Evolutionary conservation across 768 basidiomycete species (phyloP), one percentile per base, ranked within the genome.

Genomic region (Mycena pura): DNA sequence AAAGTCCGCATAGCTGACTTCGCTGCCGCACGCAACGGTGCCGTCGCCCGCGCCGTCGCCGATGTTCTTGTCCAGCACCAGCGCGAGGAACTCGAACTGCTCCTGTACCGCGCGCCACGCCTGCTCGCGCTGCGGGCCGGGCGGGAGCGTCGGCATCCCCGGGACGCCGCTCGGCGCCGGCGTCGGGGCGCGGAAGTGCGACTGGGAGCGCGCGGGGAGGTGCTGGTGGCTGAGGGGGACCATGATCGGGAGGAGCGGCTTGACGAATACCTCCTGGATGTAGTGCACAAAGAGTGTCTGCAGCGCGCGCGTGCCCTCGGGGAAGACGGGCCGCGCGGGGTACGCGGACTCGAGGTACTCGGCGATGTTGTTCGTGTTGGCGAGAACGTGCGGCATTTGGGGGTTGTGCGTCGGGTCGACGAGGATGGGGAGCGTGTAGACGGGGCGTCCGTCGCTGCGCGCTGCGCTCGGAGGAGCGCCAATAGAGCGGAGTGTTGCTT

Each of bases 1-100:
- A 69, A 92, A 91, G 65, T 92, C 90, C 2, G 88, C 88, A 64
- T 91, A 90, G 10, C 84, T 85, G 48, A 91, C 78, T 19, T 89
- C 86, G 32, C 80, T 76, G 4, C 90, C 90, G 81, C 86, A 86
- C 15, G 76, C 84, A 31, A 90, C 86, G 10, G 84, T 75, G 2
- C 87, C 87, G 63, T 89, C 86, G 4, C n/a, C n/a, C n/a, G n/a
- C n/a, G n/a, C 86, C 84, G 52, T 90, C 88, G 3, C 80, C 80
- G 6, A 72, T 64, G 63, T 91, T 91, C 74, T 88, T 90, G 67
- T 89, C 86, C n/a, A 92, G 75, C 5, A 91, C 78, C 56, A 74
- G 72, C 6, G 88, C 84, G 27, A 91, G 73, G 59, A 87, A 86
- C 44, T 88, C 77, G 61, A 92, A 91, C 56, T 89, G 88, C 41